A percentile compares a stretch with the other conserved stretches of the same genome.
Conservation (phyloP, 495 filamentous ascomycete genomes). For the Glarea lozoyensis region DNA sequence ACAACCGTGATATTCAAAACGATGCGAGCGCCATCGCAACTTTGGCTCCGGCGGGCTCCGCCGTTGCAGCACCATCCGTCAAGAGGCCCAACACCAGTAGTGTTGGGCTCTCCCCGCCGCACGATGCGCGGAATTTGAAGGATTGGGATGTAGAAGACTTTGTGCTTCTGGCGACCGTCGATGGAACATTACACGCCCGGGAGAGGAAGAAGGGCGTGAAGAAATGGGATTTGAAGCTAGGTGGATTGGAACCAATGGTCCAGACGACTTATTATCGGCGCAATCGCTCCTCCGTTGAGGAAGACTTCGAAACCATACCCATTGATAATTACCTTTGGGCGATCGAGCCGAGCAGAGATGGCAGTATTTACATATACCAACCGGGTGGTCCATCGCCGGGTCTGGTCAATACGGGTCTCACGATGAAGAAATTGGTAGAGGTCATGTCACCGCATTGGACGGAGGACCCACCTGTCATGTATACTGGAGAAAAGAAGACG, state of each 20-base stretch:
- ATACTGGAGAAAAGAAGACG: conserved; percentile 85
- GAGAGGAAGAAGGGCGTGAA: conserved; percentile 77
- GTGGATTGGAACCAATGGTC: conserved; percentile 80
- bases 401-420: conserved; percentile 71
- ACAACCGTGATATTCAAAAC: conserved; percentile 23
- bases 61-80: conserved; percentile 76
- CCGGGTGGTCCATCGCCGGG: conserved; percentile 59
- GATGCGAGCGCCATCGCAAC: conserved; percentile 89
- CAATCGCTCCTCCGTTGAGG: conserved; percentile 52
- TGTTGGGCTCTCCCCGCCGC: conserved; percentile 71
- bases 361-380: conserved; percentile 80
- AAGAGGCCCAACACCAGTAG: conserved; percentile 51
- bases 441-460: conserved; percentile 62
- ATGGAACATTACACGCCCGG: conserved; percentile 88
- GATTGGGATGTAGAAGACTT: conserved; percentile 99
- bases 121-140: conserved; percentile 86
- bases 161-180: conserved; percentile 98
- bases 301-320: conserved; percentile 29
- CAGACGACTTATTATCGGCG: conserved; percentile 76
- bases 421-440: conserved; percentile 76
- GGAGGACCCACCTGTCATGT: conserved; percentile 64
- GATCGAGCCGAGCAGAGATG: conserved; percentile 84
- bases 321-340: conserved; percentile 92
- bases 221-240: conserved; percentile 76
- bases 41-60: conserved; percentile 76